Evolutionary conservation across 176 grass and related monocot species (phyloP).

Genomic region (Lolium rigidum): DNA sequence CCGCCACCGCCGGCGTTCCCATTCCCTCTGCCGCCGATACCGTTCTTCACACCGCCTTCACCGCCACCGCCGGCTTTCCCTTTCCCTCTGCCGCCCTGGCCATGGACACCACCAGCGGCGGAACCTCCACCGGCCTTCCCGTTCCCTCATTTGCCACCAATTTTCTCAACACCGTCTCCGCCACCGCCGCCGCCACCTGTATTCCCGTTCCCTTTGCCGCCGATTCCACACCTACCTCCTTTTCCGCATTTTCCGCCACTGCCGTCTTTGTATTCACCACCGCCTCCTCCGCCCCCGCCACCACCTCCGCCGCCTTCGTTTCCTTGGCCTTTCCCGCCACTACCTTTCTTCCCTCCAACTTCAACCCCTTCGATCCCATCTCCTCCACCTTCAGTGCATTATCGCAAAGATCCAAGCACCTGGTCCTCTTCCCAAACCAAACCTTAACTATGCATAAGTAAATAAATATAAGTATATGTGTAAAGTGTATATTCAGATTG

Average conservation of each 20-base stretch:
- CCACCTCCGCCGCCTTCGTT: conserved; percentile 50
- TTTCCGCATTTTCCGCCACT: conserved; percentile 50
- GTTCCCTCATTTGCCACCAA: conserved; percentile 54
- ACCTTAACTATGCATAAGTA: conserved; percentile 25
- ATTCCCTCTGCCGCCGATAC: conserved; percentile 54
- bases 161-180: conserved; percentile 41
- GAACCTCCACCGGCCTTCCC: conserved; percentile 38
- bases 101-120: conserved; percentile 28
- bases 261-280: conserved; percentile 30
- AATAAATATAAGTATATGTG: conserved; percentile 1
- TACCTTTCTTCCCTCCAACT: conserved; percentile 53
- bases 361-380: conserved; percentile 43
- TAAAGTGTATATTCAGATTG: not conserved
- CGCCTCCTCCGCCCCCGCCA: conserved; percentile 41
- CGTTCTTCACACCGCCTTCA: conserved; percentile 50
- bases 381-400: conserved; percentile 39
- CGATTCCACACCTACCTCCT: conserved; percentile 55
- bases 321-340: conserved; percentile 66
- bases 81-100: conserved; percentile 51
- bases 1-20: conserved; percentile 55
- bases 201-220: conserved; percentile 48
- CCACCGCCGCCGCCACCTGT: conserved; percentile 33
- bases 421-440: conserved; percentile 33
- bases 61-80: conserved; percentile 58
- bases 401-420: conserved; percentile 46